These are phyloP conservation scores for sweet orange (Citrus sinensis) DNA, from an alignment of 345 rosid genomes.

Conservation along the genomic window DVS_A1.0 CM039165.1:32290501-32291000, in stretches of 20 bases:
- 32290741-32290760: conserved; percentile 99
- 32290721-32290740: conserved; percentile 94
- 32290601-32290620: neutral
- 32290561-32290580: neutral
- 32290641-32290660: neutral
- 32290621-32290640: neutral
- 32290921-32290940: conserved; percentile 40
- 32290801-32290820: conserved; percentile 87
- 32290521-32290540: neutral
- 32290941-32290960: neutral
- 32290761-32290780: conserved; percentile 99
- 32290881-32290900: conserved; percentile 99
- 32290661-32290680: neutral
- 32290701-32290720: conserved; percentile 68
- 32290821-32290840: conserved; percentile 91
- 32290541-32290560: neutral
- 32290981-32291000: conserved; percentile 15
- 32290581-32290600: neutral
- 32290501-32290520: neutral
- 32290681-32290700: neutral
- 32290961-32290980: conserved; percentile 10
- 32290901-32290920: conserved; percentile 99
- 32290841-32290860: conserved; percentile 98
- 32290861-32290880: conserved; percentile 98
- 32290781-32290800: conserved; percentile 82